Conservation (phyloP, 2,329 filamentous ascomycete species). For the Phialophora tarda region DNA sequence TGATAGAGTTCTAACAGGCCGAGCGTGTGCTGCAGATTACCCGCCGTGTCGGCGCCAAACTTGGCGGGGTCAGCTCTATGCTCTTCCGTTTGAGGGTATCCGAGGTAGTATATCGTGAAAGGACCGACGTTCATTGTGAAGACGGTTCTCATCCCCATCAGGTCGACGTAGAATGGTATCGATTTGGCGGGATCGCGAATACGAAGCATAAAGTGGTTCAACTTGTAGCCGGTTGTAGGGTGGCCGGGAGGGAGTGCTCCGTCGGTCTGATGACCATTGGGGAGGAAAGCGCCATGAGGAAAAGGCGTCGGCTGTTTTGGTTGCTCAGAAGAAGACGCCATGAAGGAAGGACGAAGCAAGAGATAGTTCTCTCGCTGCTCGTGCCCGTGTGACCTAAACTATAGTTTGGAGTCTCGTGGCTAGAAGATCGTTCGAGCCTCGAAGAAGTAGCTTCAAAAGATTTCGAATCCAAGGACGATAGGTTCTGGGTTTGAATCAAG, state of each 20-base stretch:
- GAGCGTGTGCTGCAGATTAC: slow-evolving; percentile 42
- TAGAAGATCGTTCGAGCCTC: not conserved
- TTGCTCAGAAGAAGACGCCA: slow-evolving; percentile 4
- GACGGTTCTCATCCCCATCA: slow-evolving; percentile 49
- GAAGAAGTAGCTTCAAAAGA: not conserved
- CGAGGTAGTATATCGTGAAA: slow-evolving; percentile 51
- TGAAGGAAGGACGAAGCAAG: not conserved
- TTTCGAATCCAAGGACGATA: not conserved
- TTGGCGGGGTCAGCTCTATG: slow-evolving; percentile 40
- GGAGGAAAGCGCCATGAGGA: slow-evolving; percentile 42
- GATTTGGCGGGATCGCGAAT: slow-evolving; percentile 45
- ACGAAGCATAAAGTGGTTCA: slow-evolving; percentile 50
- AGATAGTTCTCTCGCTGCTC: not conserved
- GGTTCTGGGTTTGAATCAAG: not conserved
- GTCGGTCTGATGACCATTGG: slow-evolving; percentile 43
- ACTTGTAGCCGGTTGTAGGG: slow-evolving; percentile 44
- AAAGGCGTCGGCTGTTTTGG: slow-evolving; percentile 33
- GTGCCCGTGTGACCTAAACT: not conserved
- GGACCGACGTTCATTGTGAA: slow-evolving; percentile 50
- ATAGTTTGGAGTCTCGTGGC: not conserved
- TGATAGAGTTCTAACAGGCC: slow-evolving; percentile 49
- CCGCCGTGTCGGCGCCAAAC: slow-evolving; percentile 43
- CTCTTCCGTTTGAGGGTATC: slow-evolving; percentile 44
- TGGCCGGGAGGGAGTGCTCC: slow-evolving; percentile 40
- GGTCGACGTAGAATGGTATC: slow-evolving; percentile 48